phyloP scores from a whole-genome alignment of 805 yeast genomes.

The Candida verbasci region DNA sequence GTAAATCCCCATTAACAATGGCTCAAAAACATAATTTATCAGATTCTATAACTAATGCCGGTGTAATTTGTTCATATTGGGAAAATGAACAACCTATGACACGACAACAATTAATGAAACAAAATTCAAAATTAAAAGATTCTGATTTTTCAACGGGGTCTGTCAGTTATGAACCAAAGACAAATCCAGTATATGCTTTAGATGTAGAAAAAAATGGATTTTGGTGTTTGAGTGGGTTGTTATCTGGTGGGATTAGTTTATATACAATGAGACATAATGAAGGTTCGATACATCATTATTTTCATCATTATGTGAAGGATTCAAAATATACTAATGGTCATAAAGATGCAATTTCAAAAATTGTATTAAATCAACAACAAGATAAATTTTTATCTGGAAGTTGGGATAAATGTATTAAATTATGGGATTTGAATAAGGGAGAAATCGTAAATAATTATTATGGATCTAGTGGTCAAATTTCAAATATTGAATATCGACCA shows the following conservation, averaged over 20 bases:
- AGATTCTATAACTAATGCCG: constrained; percentile 82
- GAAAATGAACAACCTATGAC: constrained; percentile 88
- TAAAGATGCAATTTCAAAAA: constrained; percentile 67
- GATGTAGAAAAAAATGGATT: constrained; percentile 79
- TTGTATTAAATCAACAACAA: constrained; percentile 60
- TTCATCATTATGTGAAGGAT: constrained; percentile 35
- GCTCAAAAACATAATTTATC: constrained; percentile 80
- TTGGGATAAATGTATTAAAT: constrained; percentile 79
- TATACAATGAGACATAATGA: constrained; percentile 81
- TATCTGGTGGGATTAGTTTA: constrained; percentile 79
- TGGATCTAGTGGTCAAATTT: constrained; percentile 73
- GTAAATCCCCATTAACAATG: constrained; percentile 80
- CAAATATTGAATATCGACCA: constrained; percentile 71
- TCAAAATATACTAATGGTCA: constrained; percentile 41
- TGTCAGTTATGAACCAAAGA: constrained; percentile 49
- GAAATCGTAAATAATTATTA: constrained; percentile 41
- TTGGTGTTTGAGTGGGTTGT: constrained; percentile 81
- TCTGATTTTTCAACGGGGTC: constrained; percentile 34
- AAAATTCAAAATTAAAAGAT: constrained; percentile 33
- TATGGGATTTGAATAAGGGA: constrained; percentile 88
- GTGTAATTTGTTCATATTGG: constrained; percentile 83
- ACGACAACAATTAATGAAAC: constrained; percentile 29
- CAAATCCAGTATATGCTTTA: constrained; percentile 83
- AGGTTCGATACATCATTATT: constrained; percentile 75
- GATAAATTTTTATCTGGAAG: constrained; percentile 70